Evolutionary conservation across 139 green algal genomes (phyloP), one percentile per base, ranked within the genome.

Genomic region (Tetratostichococcus sp.): DNA sequence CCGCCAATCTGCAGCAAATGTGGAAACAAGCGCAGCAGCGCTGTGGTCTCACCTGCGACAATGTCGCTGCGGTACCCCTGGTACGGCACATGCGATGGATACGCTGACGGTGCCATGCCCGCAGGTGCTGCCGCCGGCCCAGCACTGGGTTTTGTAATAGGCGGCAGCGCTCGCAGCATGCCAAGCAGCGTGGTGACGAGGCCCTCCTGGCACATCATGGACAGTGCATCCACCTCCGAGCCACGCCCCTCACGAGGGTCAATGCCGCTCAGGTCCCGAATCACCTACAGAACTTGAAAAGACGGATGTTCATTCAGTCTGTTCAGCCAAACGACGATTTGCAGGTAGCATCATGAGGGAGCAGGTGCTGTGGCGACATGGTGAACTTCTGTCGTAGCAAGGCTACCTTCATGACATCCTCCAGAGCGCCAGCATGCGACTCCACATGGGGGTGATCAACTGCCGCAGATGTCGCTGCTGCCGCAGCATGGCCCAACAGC

Each of bases 51-150:
- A 74, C 74, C 74, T 32, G 83, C 79, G 69, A 95, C 35, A n/a
- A 95, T 23, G 70, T 95, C 90, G 21, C 83, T 82, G 19, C 88
- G 75, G 74, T 89, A 94, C n/a, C 88, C 90, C 0, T 71, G 25
- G 78, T 95, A 95, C 0, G 85, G 85, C 26, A 73, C 43, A 21
- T 35, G 14, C 2, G 30, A 19, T 0, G 82, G 70, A 1, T 77
- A 69, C 6, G 65, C 23, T 21, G 6, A 26, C 22, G 26, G 11
- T 4, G 69, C 35, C 31, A 66, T 4, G 3, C 35, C 57, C 25
- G 35, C 35, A 16, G 35, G 34, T 17, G 33, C 59, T 31, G 74
- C 34, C 35, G 65, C 30, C 28, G 76, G 73, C 1, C 43, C 35
- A n/a, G 67, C 58, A 35, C 72, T 42, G 42, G 69, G 73, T 50